Percentiles rank a stretch among this genome's conserved stretches.
Evolutionary conservation across 148 eudicot species (phyloP).

Genomic region (Vaccinium vitisidaea): DNA sequence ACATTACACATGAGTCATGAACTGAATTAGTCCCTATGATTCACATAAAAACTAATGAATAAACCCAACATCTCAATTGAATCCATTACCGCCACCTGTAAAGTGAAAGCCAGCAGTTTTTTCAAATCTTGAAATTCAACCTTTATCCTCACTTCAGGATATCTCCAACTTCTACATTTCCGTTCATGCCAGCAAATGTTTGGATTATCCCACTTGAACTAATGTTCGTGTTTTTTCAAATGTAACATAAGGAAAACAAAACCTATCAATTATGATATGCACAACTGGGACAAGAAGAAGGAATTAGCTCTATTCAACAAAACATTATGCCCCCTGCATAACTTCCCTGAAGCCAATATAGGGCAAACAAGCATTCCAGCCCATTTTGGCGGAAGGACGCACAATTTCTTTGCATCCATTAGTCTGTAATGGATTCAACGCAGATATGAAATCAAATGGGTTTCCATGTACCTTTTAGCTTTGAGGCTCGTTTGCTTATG

Average conservation of each 20-base stretch:
- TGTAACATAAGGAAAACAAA: background rate
- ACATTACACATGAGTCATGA: background rate
- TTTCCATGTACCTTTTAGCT: slow-evolving; percentile 14
- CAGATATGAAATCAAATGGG: background rate
- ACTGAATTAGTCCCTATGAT: background rate
- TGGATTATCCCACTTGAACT: background rate
- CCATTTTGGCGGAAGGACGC: background rate
- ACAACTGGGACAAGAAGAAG: background rate
- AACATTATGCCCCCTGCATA: background rate
- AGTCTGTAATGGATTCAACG: background rate
- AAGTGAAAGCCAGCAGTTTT: background rate
- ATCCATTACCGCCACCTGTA: background rate
- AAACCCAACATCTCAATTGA: too few species aligned
- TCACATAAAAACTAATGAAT: too few species aligned
- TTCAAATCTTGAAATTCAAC: background rate
- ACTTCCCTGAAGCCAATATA: background rate
- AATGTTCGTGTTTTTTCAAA: background rate
- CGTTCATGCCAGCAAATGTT: background rate
- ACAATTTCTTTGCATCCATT: background rate
- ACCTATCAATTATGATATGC: background rate
- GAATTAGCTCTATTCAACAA: background rate
- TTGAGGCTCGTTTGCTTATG: slow-evolving; percentile 11
- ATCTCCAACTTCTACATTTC: background rate
- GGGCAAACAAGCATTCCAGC: background rate
- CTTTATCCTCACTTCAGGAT: background rate